A percentile compares a stretch with the other conserved stretches of the same genome.
These are phyloP conservation scores for Teunomyces gatunensis DNA, from an alignment of 805 yeast genomes.

Conservation along the genomic window DNA sequence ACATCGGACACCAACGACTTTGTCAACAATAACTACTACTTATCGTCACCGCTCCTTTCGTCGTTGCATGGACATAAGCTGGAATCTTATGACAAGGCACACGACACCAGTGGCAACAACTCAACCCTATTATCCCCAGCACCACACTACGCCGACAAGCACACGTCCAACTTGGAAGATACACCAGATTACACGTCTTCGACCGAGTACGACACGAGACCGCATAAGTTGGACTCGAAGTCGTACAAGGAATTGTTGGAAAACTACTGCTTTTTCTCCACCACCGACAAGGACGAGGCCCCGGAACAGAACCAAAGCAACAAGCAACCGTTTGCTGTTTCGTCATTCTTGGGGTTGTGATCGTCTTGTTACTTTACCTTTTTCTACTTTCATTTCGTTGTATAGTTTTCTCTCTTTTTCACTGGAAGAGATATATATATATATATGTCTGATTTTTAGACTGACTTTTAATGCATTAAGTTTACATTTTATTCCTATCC, in stretches of 20 bases:
- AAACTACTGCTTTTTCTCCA: conserved; percentile 55
- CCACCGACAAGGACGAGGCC: not conserved
- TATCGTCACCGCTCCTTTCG: conserved; percentile 37
- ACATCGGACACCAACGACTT: conserved; percentile 25
- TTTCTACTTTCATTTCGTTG: not conserved
- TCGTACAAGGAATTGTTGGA: conserved; percentile 57
- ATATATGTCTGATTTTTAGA: too few relatives aligned
- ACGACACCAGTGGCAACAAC: not conserved
- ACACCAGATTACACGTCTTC: not conserved
- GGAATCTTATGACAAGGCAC: not conserved
- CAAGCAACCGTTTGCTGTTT: conserved; percentile 5
- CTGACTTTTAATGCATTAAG: not conserved
- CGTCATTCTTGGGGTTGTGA: conserved; percentile 7
- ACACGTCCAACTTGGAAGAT: not conserved
- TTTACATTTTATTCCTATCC: not conserved
- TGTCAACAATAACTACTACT: conserved; percentile 32
- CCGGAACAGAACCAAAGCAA: not conserved
- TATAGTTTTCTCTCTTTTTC: not conserved
- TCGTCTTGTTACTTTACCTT: not conserved
- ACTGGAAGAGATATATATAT: not conserved
- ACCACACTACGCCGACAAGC: not conserved
- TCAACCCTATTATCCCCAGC: conserved; percentile 1
- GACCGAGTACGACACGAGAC: not conserved
- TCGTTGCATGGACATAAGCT: conserved; percentile 9
- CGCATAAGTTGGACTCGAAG: conserved; percentile 38